A percentile compares a stretch with the other conserved stretches of the same genome.
Conservation (phyloP, 2,329 filamentous ascomycete genomes). For the Aspergillus alliaceus region DNA sequence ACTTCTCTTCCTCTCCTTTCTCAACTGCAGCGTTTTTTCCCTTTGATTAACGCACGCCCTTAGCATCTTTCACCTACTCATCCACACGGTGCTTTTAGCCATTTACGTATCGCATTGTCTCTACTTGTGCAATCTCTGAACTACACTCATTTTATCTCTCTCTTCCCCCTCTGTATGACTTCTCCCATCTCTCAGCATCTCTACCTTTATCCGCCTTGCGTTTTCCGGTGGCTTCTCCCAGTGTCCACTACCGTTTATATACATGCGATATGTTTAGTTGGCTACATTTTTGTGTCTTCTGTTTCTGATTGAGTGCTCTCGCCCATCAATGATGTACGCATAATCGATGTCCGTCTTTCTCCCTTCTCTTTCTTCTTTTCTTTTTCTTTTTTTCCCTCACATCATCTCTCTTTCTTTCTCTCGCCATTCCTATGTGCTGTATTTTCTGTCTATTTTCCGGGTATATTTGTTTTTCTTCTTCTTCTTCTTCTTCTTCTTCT, state of each 20-base stretch:
- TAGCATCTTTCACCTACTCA: neutral
- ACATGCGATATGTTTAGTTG: too few relatives aligned
- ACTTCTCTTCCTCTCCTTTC: neutral
- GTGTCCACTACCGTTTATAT: too few relatives aligned
- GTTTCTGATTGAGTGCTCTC: too few relatives aligned
- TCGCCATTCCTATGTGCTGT: too few relatives aligned
- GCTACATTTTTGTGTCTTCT: too few relatives aligned
- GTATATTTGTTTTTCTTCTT: too few relatives aligned
- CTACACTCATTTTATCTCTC: neutral
- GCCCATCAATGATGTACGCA: too few relatives aligned
- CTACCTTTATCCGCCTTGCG: neutral
- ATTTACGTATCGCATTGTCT: neutral
- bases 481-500: neutral
- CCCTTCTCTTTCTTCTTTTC: neutral
- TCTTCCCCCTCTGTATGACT: neutral
- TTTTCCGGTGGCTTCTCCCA: neutral
- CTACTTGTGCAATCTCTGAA: neutral
- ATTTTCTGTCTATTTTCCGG: too few relatives aligned
- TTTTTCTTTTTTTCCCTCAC: neutral
- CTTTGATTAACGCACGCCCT: neutral
- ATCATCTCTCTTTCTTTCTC: neutral
- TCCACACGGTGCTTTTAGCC: neutral
- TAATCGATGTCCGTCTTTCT: too few relatives aligned
- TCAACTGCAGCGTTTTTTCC: neutral
- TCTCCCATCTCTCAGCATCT: too few relatives aligned